Evolutionary conservation across 352 stramenopile species (phyloP).

Genomic region (Phytopythium montanum): DNA sequence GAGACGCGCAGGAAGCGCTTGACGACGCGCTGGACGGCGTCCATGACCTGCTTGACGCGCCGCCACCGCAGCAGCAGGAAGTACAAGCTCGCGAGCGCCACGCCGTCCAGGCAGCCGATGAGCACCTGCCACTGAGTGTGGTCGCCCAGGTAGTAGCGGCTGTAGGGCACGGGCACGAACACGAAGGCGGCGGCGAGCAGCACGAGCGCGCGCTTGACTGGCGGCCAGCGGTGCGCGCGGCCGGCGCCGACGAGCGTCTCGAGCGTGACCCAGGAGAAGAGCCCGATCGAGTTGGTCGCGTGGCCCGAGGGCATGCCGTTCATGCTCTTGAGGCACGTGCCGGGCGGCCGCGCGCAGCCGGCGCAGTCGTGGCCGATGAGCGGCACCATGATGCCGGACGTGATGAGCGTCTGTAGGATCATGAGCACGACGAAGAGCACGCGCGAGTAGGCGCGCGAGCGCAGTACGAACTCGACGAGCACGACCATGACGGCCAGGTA

Average conservation of each 20-base stretch:
- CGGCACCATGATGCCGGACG: slow-evolving; percentile 35
- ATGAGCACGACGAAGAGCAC: slow-evolving; percentile 34
- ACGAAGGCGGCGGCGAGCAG: slow-evolving; percentile 17
- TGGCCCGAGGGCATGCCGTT: slow-evolving; percentile 42
- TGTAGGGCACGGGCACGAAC: slow-evolving; percentile 37
- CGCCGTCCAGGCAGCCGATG: slow-evolving; percentile 24
- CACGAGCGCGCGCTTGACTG: slow-evolving; percentile 11
- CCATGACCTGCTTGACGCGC: slow-evolving; percentile 21
- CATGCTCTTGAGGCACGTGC: slow-evolving; percentile 32
- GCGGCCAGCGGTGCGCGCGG: slow-evolving; percentile 17
- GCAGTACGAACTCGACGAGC: slow-evolving; percentile 28
- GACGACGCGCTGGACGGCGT: slow-evolving; percentile 15
- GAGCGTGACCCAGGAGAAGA: slow-evolving; percentile 34
- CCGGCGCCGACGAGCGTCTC: slow-evolving; percentile 28
- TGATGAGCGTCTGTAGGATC: slow-evolving; percentile 33
- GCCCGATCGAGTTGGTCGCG: slow-evolving; percentile 40
- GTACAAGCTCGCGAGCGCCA: slow-evolving; percentile 29
- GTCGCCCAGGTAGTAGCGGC: slow-evolving; percentile 42
- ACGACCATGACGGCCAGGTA: slow-evolving; percentile 38
- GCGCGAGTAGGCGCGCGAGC: slow-evolving; percentile 32
- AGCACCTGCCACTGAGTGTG: slow-evolving; percentile 35
- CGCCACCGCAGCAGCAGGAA: slow-evolving; percentile 36
- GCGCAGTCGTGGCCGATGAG: slow-evolving; percentile 27
- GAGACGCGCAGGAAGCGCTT: slow-evolving; percentile 20
- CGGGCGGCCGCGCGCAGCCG: slow-evolving; percentile 29